Evolutionary conservation across 1,139 yeast genomes (phyloP), one percentile per base, ranked within the genome.

Genomic region (Diutina catenulata): DNA sequence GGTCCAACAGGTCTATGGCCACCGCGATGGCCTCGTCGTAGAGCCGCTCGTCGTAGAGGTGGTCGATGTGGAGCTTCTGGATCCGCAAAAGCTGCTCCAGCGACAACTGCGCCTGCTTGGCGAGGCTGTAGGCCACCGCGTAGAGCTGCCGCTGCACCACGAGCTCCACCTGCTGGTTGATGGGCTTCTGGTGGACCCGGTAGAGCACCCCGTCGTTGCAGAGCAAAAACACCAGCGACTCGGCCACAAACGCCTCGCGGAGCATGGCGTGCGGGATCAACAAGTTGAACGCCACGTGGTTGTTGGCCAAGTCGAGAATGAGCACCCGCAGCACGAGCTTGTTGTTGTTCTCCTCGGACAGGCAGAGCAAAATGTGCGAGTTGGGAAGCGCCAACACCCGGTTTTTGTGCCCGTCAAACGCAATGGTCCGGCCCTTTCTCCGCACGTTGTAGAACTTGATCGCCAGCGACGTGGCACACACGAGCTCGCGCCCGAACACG

Each of bases 121-220:
- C 94, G 39, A 91, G 56, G 40, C 74, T 70, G 37, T 82, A 70
- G 0, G 97, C 96, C 39, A 82, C 67, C 15, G 76, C 70, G 47
- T 71, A 91, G 21, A 86, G 59, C 39, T 84, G 82, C 38, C 93
- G 64, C 44, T 79, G 81, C 16, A 79, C 63, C 3, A 87, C 68
- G 11, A 79, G 68, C 29, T 79, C 78, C n/a, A 91, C 62, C 48
- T 84, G 84, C 40, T 78, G 76, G 21, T 70, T 64, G 5, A 80
- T 53, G 0, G 78, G 62, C 49, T 80, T 80, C 52, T 84, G 94
- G 37, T 70, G 75, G 21, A 87, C 56, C 43, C 69, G 70, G 50
- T 80, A 78, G 5, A 91, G 59, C 5, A 81, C 58, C 0, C 96
- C 96, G 53, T 87, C 94, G 2, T 79, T 62, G 2, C 87, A 74